Base-by-base conservation (phyloP, 495 filamentous ascomycete genomes). In the Pseudevernia furfuracea region DNA sequence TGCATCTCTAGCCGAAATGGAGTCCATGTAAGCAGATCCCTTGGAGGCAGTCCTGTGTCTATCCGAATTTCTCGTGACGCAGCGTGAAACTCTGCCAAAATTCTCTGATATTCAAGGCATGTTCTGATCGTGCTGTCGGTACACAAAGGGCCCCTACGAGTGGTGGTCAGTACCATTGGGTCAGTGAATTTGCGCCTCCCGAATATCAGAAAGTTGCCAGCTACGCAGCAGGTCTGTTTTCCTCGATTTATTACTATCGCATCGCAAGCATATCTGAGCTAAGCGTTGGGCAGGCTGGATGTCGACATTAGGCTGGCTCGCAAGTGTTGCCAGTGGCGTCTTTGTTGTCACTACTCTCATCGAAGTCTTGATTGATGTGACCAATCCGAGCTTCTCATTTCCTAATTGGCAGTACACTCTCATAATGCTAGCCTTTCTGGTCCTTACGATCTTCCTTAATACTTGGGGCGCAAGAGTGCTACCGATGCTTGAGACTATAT, bases 291-390 rank as follows among this genome's bases (percentile, higher is more conserved):
- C 67, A 49, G 74, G 81, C 7, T 84, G 81, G 80, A 78, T 79
- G 70, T 76, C 75, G 28, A 79, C 65, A 49, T 73, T 71, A 65
- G 78, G 78, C 60, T 82, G 71, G 77, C 75, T 66, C 60, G 74
- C 67, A 60, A 72, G 53, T 67, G 74, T 52, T 70, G 73, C 74
- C 19, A 71, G 71, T n/a, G 75, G 74, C 65, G 58, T 77, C 64
- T 76, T 78, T 68, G 48, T 82, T 66, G 67, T 73, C 3, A 71
- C 75, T 44, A 75, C 79, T 14, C 64, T 80, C 15, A 66, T 77
- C 25, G 58, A 76, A 66, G 68, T 71, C 3, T 60, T 76, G 56
- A 67, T 77, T 52, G 68, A 71, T 15, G 56, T 75, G 34, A 69
- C 34, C 1, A 32, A 73, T 34, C 56, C 70, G 28, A 66, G 70